A percentile compares a stretch with the other conserved stretches of the same genome.
Evolutionary conservation across 306 rosid species (phyloP).

Genomic region (Nissolia schottii): DNA sequence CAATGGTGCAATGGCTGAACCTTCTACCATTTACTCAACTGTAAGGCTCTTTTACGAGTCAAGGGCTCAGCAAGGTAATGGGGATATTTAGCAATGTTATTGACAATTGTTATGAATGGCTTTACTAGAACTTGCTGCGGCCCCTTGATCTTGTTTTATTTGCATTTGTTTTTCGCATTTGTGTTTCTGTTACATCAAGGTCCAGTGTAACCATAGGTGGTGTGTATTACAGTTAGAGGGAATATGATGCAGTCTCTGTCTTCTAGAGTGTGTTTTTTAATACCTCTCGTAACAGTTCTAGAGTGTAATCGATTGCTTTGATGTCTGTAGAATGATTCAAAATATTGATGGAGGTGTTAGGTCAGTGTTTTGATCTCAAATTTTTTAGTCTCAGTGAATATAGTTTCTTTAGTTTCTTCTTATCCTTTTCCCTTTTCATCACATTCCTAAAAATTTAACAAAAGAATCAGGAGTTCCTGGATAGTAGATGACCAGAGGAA

Average conservation of each 20-base stretch:
- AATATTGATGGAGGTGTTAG: background rate
- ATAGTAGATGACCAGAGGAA: background rate
- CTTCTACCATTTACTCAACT: constrained; percentile 74
- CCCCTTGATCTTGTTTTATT: constrained; percentile 4
- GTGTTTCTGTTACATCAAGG: background rate
- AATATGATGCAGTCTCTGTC: background rate
- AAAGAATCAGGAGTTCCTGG: background rate
- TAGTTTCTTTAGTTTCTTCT: background rate
- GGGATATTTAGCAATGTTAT: constrained; percentile 22
- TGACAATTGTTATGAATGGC: constrained; percentile 11
- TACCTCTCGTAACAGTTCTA: background rate
- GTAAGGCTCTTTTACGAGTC: constrained; percentile 73
- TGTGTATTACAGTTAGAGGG: background rate
- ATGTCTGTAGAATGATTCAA: background rate
- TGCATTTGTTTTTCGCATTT: constrained; percentile 3
- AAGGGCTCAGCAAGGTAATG: constrained; percentile 46
- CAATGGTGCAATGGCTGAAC: constrained; percentile 98
- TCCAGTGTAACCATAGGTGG: background rate
- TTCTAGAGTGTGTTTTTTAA: background rate
- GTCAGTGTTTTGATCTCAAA: background rate
- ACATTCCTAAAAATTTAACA: background rate
- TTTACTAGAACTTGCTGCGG: constrained; percentile 11
- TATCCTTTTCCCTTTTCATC: background rate
- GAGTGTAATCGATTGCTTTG: background rate
- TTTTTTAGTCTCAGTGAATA: background rate